Evolutionary conservation across 176 grass and related monocot species (phyloP).

Genomic region (Lolium perenne): DNA sequence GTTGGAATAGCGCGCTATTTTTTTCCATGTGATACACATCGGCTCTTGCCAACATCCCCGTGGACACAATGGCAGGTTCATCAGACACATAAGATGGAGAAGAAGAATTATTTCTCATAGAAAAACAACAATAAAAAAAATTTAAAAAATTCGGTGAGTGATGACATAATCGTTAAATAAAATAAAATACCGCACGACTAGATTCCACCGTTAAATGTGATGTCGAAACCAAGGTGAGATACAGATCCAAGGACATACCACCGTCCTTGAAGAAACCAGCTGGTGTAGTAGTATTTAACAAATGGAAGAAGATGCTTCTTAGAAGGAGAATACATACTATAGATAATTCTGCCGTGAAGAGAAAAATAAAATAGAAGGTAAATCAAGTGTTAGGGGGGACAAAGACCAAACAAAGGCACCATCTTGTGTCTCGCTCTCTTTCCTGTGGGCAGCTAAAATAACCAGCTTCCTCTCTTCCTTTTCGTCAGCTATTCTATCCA

Average conservation of each 20-base stretch:
- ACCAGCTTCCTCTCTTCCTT: neutral
- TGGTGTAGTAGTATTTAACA: neutral
- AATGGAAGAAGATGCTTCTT: slow-evolving; percentile 30
- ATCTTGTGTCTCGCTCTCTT: neutral
- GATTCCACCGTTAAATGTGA: neutral
- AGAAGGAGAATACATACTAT: neutral
- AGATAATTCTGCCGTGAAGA: neutral
- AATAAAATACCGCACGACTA: neutral
- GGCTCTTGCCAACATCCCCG: too few species aligned
- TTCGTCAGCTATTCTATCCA: neutral
- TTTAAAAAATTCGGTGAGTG: neutral
- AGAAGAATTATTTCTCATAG: neutral
- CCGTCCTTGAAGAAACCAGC: neutral
- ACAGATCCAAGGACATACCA: neutral
- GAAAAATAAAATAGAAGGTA: neutral
- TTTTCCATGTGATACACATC: too few species aligned
- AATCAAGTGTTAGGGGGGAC: neutral
- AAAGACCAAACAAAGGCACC: slow-evolving; percentile 29
- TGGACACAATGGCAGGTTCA: neutral
- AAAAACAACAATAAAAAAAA: neutral
- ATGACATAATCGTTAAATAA: neutral
- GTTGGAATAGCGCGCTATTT: too few species aligned
- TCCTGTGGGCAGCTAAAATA: slow-evolving; percentile 13
- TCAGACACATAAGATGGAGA: neutral
- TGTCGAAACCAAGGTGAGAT: slow-evolving; percentile 6